Evolutionary conservation across 1,284 basidiomycete genomes (phyloP).

Genomic region (Coniferiporia sulphurascens): DNA sequence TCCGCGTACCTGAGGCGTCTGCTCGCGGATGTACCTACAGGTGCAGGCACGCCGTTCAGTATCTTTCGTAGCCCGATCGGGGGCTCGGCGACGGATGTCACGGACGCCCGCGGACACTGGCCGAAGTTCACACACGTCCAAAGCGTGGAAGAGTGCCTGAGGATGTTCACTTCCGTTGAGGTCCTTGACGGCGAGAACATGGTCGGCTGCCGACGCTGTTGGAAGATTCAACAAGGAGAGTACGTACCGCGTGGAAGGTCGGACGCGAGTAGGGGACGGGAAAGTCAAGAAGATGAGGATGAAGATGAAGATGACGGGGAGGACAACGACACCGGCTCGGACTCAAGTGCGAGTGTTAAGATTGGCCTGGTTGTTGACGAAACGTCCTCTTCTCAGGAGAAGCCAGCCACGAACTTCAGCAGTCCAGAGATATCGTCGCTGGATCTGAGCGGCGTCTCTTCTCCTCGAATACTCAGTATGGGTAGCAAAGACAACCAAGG

Average conservation of each 20-base stretch:
- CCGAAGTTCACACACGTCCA: constrained; percentile 47
- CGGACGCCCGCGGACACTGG: constrained; percentile 30
- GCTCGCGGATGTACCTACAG: constrained; percentile 52
- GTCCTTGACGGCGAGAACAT: constrained; percentile 90
- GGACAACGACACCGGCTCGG: constrained; percentile 23
- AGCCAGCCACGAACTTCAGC: background rate
- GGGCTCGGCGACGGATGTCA: constrained; percentile 4
- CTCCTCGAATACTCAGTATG: background rate
- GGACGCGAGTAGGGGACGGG: constrained; percentile 29
- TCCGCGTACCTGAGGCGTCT: constrained; percentile 59
- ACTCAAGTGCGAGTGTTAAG: constrained; percentile 9
- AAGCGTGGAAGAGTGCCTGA: constrained; percentile 69
- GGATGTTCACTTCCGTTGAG: constrained; percentile 87
- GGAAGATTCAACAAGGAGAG: constrained; percentile 76
- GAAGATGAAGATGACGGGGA: constrained; percentile 33
- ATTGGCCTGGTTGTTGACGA: constrained; percentile 4
- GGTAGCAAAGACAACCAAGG: background rate
- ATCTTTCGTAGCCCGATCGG: constrained; percentile 28
- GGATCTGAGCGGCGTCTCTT: constrained; percentile 6
- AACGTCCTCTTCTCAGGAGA: background rate
- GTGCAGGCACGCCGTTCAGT: constrained; percentile 39
- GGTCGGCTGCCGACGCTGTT: constrained; percentile 90
- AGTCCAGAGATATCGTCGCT: background rate
- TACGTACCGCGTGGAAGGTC: constrained; percentile 37
- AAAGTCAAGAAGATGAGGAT: constrained; percentile 31